Evolutionary conservation across 1,139 yeast genomes (phyloP), one percentile per base, ranked within the genome.

Genomic region (Yamadazyma triangularis): DNA sequence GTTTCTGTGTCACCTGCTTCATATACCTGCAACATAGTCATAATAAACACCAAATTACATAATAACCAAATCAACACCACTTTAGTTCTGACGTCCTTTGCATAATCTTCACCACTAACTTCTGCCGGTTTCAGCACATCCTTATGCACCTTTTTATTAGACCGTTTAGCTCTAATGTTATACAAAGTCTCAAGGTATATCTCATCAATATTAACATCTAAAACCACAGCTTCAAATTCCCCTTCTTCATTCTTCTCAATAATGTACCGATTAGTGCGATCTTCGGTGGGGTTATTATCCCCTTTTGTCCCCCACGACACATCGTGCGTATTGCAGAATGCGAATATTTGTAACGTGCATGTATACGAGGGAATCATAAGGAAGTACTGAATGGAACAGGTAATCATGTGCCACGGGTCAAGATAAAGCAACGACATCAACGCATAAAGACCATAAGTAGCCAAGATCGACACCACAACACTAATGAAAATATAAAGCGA

Each of bases 221-320:
- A 94, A 27, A 87, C 83, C 21, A 93, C 86, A 53, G 94, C 86
- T 47, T 88, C 96, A 32, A 88, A 80, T 48, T 86, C 95, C 30
- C 75, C 75, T 39, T 63, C 56, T 31, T 64, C 73, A 36, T 67
- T 65, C 46, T 66, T 62, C 35, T 68, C 72, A 36, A 69, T 65
- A 33, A 67, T 63, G 39, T 69, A 69, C 39, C 64, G 71, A 34
- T 67, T 66, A 11, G 50, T 39, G 32, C 52, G 56, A 39, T 68
- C 73, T 46, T 77, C 78, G 11, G 78, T 70, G 29, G 80, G 83
- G 41, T 78, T 77, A 42, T 82, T 84, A 40, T 89, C 95, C 43
- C 96, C 96, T 53, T 88, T 88, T 0, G 96, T 89, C 58, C 96
- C 96, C 96, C 96, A 89, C 0, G 95, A 83, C 31, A 88, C 95